Conservation (phyloP, 352 stramenopile genomes). For the Phytophthora hybrid region DNA sequence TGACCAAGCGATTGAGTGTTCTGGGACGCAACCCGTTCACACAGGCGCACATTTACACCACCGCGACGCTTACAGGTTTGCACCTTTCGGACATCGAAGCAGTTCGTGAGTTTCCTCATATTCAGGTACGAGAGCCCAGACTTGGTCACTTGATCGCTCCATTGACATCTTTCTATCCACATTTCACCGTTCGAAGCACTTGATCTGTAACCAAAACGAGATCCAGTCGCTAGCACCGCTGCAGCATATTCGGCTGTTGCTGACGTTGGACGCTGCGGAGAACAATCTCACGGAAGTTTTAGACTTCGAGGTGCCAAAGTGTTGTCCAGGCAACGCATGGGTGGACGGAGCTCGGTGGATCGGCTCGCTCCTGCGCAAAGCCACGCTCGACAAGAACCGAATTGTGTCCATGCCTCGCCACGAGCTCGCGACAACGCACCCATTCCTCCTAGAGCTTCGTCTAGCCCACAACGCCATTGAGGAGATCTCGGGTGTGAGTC, state of each 20-base stretch:
- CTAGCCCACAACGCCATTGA: slow-evolving; percentile 68
- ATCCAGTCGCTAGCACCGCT: slow-evolving; percentile 57
- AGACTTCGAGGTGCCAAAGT: slow-evolving; percentile 73
- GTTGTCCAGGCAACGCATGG: slow-evolving; percentile 61
- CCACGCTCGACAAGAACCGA: slow-evolving; percentile 58
- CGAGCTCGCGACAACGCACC: slow-evolving; percentile 55
- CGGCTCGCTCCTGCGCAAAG: slow-evolving; percentile 67
- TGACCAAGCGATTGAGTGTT: slow-evolving; percentile 54
- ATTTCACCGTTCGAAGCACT: slow-evolving; percentile 50
- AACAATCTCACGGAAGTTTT: slow-evolving; percentile 70
- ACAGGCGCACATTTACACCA: slow-evolving; percentile 71
- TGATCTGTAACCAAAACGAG: slow-evolving; percentile 61
- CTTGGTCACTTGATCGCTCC: background rate
- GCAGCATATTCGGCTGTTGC: slow-evolving; percentile 54
- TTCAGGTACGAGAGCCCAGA: slow-evolving; percentile 54
- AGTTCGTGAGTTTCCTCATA: slow-evolving; percentile 57
- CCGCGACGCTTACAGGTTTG: slow-evolving; percentile 49
- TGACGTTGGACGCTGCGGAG: slow-evolving; percentile 64
- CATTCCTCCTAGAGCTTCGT: slow-evolving; percentile 72
- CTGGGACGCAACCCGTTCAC: slow-evolving; percentile 75
- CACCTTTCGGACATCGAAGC: slow-evolving; percentile 51
- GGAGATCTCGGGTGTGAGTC: slow-evolving; percentile 56
- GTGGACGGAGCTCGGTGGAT: slow-evolving; percentile 66
- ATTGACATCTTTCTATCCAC: background rate
- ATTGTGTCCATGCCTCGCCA: slow-evolving; percentile 56